Conservation (phyloP, 163 green algal genomes). For the Chlamydomonas reinhardtii region DNA sequence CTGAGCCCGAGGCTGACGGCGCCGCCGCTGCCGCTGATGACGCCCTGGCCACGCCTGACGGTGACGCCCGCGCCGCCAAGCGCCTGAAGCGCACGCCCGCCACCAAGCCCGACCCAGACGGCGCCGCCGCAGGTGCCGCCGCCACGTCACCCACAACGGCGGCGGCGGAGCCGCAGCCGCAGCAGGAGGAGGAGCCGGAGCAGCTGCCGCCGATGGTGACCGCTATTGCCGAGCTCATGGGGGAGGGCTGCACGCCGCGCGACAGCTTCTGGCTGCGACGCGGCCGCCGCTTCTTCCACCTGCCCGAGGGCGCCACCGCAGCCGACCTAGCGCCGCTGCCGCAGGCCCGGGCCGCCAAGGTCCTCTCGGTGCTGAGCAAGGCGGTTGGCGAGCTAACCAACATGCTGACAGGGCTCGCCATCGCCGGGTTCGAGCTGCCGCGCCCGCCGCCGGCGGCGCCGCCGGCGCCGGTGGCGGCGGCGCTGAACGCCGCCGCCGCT, state of each 20-base stretch:
- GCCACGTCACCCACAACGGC: neutral
- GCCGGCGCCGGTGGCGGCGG: neutral
- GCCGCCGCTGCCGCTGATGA: neutral
- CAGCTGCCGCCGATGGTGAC: neutral
- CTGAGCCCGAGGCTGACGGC: neutral
- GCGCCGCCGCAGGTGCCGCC: neutral
- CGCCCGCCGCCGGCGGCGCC: neutral
- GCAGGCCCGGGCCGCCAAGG: neutral
- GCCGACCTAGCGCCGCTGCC: neutral
- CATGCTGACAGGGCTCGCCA: slow-evolving; percentile 15
- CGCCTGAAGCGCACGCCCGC: neutral
- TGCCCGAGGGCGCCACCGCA: neutral
- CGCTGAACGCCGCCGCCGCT: neutral
- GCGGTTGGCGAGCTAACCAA: slow-evolving; percentile 8
- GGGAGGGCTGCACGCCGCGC: neutral
- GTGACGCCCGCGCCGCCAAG: too few relatives aligned
- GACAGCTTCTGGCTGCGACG: slow-evolving; percentile 36
- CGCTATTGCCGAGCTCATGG: slow-evolving; percentile 21
- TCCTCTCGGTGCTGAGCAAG: neutral
- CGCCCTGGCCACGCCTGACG: neutral
- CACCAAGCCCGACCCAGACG: neutral
- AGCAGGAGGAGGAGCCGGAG: slow-evolving; percentile 2
- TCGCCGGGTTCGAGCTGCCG: slow-evolving; percentile 29
- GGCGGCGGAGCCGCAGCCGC: neutral
- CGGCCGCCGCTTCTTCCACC: slow-evolving; percentile 6